Base-by-base conservation (phyloP, 2,329 filamentous ascomycete genomes). In the Trichoderma lentiforme region DNA sequence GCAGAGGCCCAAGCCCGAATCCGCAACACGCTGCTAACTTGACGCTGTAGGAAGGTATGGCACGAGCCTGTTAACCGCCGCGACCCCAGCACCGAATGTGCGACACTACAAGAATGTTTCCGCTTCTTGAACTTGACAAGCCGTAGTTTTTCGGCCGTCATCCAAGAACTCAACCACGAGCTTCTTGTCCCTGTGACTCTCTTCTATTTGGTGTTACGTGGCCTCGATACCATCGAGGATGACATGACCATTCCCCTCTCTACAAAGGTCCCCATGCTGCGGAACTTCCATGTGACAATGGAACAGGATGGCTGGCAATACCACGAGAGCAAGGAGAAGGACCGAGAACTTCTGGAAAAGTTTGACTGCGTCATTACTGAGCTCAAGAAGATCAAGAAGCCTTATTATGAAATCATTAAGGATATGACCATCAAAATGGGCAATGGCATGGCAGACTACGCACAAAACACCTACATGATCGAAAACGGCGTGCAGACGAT, bases 361-460 rank as follows among this genome's bases (percentile, higher is more conserved):
- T 99, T 99, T 80, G 90, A 97, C 81, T 89, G 92, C 71, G 91
- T 99, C 74, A 88, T 97, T 75, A 85, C 88, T 72, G 95, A 99
- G 86, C 93, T 95, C 82, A 93, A 93, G 85, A 92, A 93, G 83
- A 86, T 97, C 82, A 61, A 70, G 67, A 89, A 90, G 63, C 89
- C 88, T 71, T 98, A 99, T 84, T 89, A 88, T 81, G 88, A 86
- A 7, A 95, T 98, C 79, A 96, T 99, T 83, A 91, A 92, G 82
- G 95, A 98, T 77, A 97, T 98, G 79, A 94, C 94, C 36, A 86
- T 91, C 79, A 93, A 94, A 84, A 99, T 99, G 96, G 95, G 95
- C 74, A 95, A 98, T 79, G 96, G 96, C 76, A 99, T 99, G 96
- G 96, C 96, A 32, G 95, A 99, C 83, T 99, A 97, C 81, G 93